phyloP scores from a whole-genome alignment of 1,284 basidiomycete species.

The Salmacisia buchloeana region DNA sequence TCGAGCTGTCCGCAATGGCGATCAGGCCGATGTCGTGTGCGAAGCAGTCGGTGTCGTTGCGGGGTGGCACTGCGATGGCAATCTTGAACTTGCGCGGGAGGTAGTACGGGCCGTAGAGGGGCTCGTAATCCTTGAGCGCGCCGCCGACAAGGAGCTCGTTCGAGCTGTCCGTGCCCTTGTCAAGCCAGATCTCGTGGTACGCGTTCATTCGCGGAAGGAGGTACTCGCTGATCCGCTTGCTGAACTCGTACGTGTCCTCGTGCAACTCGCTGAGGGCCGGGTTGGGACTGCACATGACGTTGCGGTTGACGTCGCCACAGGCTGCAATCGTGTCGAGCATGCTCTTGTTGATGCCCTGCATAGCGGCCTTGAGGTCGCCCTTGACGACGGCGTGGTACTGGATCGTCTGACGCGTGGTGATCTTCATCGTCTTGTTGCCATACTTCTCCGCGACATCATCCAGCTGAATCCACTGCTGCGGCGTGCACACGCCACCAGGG shows the following conservation, averaged over 20 bases:
- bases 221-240: conserved; percentile 77
- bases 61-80: conserved; percentile 89
- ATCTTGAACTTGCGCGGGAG: conserved; percentile 97
- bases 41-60: conserved; percentile 93
- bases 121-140: conserved; percentile 87
- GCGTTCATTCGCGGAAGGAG: conserved; percentile 85
- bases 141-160: conserved; percentile 80
- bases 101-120: conserved; percentile 94
- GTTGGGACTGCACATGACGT: conserved; percentile 87
- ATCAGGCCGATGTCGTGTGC: conserved; percentile 95
- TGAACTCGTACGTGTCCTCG: conserved; percentile 74
- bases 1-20: conserved; percentile 66
- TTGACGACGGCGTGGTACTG: conserved; percentile 99
- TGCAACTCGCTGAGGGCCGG: conserved; percentile 82
- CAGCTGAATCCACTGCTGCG: conserved; percentile 90
- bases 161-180: conserved; percentile 54
- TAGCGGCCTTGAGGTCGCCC: conserved; percentile 87
- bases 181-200: conserved; percentile 98
- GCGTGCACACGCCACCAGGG: conserved; percentile 87
- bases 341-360: conserved; percentile 89
- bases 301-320: conserved; percentile 94
- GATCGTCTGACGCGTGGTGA: conserved; percentile 98
- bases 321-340: conserved; percentile 94
- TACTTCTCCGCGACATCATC: conserved; percentile 93
- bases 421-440: conserved; percentile 89